phyloP scores from a whole-genome alignment of 2,329 filamentous ascomycete species.

The Orbilia blumenaviensis region DNA sequence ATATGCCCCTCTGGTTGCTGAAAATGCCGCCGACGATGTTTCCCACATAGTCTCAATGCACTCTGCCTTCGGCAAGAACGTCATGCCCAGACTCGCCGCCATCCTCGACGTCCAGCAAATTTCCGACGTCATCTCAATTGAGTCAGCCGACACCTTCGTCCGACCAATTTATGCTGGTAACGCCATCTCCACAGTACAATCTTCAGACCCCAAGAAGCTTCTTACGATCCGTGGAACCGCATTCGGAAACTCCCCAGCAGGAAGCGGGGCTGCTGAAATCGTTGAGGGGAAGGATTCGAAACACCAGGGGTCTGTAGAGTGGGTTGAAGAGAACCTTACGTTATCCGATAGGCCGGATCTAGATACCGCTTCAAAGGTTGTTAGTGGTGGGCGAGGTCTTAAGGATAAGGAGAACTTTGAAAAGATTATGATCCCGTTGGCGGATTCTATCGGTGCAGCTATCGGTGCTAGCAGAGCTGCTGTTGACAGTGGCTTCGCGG shows the following conservation, averaged over 20 bases:
- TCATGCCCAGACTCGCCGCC: constrained; percentile 89
- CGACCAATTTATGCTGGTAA: constrained; percentile 98
- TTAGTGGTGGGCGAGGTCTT: constrained; percentile 90
- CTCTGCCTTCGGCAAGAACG: constrained; percentile 94
- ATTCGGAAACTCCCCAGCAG: constrained; percentile 77
- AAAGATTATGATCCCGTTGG: constrained; percentile 86
- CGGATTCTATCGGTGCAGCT: constrained; percentile 91
- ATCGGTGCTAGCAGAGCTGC: constrained; percentile 94
- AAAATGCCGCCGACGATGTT: constrained; percentile 95
- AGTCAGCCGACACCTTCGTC: constrained; percentile 92
- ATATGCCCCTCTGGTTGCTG: constrained; percentile 88
- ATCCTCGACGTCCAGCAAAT: constrained; percentile 92
- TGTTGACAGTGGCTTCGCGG: constrained; percentile 95
- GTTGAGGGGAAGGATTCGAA: constrained; percentile 86
- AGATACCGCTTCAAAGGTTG: constrained; percentile 85
- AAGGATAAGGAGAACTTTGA: constrained; percentile 99
- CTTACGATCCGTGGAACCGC: constrained; percentile 93
- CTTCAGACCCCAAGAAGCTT: constrained; percentile 82
- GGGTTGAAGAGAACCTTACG: constrained; percentile 91
- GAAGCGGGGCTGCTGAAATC: constrained; percentile 71
- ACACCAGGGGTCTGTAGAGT: constrained; percentile 76
- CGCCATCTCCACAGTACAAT: constrained; percentile 94
- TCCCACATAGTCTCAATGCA: constrained; percentile 91
- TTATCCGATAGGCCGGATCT: constrained; percentile 95
- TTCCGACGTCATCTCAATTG: constrained; percentile 86